Conservation (phyloP, 257 asterid species). For the Haberlea rhodopensis region DNA sequence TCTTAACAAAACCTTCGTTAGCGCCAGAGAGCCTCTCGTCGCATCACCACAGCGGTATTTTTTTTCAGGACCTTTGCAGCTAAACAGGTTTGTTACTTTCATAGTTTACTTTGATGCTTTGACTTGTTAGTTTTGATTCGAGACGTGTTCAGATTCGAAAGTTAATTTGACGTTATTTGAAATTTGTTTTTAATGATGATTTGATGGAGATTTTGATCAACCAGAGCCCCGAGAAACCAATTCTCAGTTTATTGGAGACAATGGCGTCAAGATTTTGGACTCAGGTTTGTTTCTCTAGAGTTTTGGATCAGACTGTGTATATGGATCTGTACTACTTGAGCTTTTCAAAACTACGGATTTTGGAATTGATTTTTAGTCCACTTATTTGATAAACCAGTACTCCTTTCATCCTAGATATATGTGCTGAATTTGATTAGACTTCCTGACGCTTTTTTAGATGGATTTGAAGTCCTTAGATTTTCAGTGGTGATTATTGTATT, state of each 20-base stretch:
- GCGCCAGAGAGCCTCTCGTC: neutral
- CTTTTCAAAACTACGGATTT: neutral
- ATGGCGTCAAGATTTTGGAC: conserved; percentile 65
- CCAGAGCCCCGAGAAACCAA: conserved; percentile 16
- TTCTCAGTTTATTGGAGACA: conserved; percentile 4
- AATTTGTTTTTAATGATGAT: neutral
- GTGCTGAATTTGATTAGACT: neutral
- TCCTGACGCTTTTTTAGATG: neutral
- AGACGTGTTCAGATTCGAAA: neutral
- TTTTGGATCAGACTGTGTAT: neutral
- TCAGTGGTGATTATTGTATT: no score
- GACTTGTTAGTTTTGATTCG: neutral
- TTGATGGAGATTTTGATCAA: conserved; percentile 29
- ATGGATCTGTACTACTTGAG: neutral
- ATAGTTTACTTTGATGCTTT: neutral
- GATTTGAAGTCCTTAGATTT: no score
- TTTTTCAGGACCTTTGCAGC: neutral
- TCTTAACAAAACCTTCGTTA: neutral
- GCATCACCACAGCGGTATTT: neutral
- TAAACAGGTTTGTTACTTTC: neutral
- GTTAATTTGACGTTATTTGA: neutral
- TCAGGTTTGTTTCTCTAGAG: conserved; percentile 40
- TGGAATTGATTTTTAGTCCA: neutral
- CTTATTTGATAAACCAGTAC: no score
- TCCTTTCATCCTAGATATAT: no score